These are phyloP conservation scores for Trametopsis cervina DNA, from an alignment of 768 basidiomycete species.

Conservation along the genomic window DNA sequence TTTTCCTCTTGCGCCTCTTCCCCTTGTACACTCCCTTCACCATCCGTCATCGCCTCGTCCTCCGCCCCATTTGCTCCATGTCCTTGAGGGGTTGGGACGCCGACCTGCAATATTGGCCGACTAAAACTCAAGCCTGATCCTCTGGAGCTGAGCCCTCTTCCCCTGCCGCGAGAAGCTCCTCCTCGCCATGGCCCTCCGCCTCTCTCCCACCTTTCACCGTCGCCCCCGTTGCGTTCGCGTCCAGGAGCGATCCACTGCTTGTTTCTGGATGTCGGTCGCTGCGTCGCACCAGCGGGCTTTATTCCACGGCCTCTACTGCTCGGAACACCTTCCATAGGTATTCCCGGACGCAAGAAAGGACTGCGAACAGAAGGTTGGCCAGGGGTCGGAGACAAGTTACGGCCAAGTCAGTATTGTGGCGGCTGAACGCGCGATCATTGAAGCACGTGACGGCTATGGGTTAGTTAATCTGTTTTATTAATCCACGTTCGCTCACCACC, in stretches of 20 bases:
- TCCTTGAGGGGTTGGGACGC: constrained; percentile 21
- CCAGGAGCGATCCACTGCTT: constrained; percentile 62
- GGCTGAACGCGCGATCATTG: no score
- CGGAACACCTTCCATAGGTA: constrained; percentile 10
- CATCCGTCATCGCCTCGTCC: constrained; percentile 21
- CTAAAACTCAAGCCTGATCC: constrained; percentile 20
- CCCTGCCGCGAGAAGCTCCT: constrained; percentile 40
- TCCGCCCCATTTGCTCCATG: constrained; percentile 25
- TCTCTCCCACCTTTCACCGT: constrained; percentile 53
- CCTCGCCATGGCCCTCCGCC: constrained; percentile 49
- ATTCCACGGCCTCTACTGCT: constrained; percentile 11
- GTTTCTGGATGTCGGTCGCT: constrained; percentile 39
- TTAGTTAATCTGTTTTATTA: no score
- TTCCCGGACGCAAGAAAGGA: no score
- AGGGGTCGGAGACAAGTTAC: no score
- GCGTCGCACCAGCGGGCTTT: constrained; percentile 8
- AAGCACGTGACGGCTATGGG: no score
- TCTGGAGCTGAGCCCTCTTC: constrained; percentile 32
- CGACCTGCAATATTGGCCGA: constrained; percentile 21
- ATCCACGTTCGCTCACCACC: no score
- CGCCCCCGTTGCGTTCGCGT: constrained; percentile 39
- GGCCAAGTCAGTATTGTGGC: no score
- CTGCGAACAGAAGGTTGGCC: no score
- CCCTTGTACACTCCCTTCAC: no score
- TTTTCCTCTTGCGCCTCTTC: no score